Conservation (phyloP, 139 green algal species). For the Tetraselmis chui region DNA sequence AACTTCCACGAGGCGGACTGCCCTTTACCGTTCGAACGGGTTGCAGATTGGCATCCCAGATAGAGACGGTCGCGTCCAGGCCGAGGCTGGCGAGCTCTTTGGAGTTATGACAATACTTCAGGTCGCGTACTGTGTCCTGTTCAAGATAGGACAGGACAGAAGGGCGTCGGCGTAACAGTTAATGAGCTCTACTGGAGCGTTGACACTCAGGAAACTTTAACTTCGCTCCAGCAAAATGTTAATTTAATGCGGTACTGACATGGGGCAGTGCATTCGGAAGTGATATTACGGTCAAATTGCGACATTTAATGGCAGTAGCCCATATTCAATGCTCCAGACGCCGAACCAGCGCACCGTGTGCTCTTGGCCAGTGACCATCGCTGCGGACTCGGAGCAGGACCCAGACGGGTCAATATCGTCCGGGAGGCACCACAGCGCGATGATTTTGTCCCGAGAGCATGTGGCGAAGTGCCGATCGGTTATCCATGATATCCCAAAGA, state of each 20-base stretch:
- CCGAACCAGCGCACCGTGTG: no score
- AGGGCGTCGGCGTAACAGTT: not conserved
- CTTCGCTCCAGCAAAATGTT: no score
- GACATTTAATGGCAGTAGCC: no score
- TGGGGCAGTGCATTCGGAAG: no score
- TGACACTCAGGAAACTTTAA: no score
- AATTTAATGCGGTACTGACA: not conserved
- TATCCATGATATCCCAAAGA: slow-evolving; percentile 63
- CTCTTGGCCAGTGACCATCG: no score
- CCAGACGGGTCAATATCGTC: not conserved
- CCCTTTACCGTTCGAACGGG: not conserved
- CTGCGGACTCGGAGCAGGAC: not conserved
- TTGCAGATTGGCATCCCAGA: slow-evolving; percentile 17
- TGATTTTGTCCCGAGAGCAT: not conserved
- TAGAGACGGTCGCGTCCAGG: slow-evolving; percentile 17
- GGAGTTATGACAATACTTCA: slow-evolving; percentile 18
- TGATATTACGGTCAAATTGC: no score
- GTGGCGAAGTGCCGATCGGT: slow-evolving; percentile 48
- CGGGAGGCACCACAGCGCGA: not conserved
- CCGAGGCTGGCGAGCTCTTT: slow-evolving; percentile 22
- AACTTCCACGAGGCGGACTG: not conserved
- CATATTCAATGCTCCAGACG: no score
- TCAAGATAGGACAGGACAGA: not conserved
- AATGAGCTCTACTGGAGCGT: not conserved
- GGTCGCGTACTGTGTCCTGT: slow-evolving; percentile 34